phyloP scores from a whole-genome alignment of 176 grass and related monocot species.

The Raddia distichophylla region DNA sequence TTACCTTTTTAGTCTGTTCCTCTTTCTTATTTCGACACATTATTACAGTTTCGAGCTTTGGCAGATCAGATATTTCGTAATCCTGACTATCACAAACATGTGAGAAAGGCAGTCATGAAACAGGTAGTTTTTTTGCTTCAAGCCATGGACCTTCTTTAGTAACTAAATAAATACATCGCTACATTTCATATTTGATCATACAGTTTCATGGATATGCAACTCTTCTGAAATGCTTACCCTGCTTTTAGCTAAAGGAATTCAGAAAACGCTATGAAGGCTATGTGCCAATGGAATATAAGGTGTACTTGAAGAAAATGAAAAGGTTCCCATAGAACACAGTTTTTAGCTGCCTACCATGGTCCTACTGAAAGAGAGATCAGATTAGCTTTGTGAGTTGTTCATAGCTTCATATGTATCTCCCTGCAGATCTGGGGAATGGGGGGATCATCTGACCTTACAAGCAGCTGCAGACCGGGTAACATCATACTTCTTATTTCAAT shows the following conservation, averaged over 20 bases:
- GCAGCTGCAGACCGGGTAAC: slow-evolving; percentile 86
- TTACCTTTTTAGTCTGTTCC: slow-evolving; percentile 1
- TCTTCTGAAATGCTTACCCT: slow-evolving; percentile 25
- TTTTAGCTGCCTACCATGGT: slow-evolving; percentile 15
- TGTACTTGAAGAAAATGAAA: slow-evolving; percentile 94
- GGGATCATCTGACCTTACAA: slow-evolving; percentile 93
- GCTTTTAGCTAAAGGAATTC: slow-evolving; percentile 79
- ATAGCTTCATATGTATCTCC: slow-evolving; percentile 20
- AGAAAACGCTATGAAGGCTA: slow-evolving; percentile 86
- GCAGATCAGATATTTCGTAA: slow-evolving; percentile 94
- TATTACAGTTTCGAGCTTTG: slow-evolving; percentile 91
- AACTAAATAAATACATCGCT: background rate
- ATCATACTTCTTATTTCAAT: slow-evolving; percentile 17
- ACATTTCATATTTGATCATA: background rate
- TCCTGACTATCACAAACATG: slow-evolving; percentile 93
- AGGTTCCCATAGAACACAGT: slow-evolving; percentile 56
- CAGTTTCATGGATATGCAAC: slow-evolving; percentile 21
- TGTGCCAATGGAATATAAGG: slow-evolving; percentile 98
- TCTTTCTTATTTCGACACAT: slow-evolving; percentile 15
- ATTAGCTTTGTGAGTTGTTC: slow-evolving; percentile 18
- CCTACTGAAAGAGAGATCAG: background rate
- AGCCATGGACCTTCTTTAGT: background rate
- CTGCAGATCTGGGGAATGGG: slow-evolving; percentile 91
- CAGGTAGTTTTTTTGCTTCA: slow-evolving; percentile 48
- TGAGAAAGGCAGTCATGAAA: slow-evolving; percentile 79